Evolutionary conservation across 1,284 basidiomycete genomes (phyloP).

Genomic region (Amylostereum areolatum): DNA sequence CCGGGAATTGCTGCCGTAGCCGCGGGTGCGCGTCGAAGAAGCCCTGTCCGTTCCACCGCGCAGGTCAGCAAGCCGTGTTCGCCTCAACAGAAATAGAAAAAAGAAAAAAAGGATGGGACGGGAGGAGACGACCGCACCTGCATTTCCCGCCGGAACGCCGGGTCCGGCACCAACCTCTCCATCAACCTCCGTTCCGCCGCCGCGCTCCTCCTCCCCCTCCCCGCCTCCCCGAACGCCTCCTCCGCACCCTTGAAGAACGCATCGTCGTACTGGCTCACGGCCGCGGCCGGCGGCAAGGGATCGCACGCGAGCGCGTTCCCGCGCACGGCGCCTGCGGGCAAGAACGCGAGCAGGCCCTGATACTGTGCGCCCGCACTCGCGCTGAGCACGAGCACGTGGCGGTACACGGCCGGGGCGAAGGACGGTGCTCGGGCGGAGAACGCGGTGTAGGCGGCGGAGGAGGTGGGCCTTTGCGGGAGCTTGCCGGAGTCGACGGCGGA

Average conservation of each 20-base stretch:
- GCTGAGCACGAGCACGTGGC: slow-evolving; percentile 65
- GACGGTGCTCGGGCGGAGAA: slow-evolving; percentile 41
- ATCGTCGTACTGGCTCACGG: slow-evolving; percentile 57
- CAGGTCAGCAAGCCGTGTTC: no score
- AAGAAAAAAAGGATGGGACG: slow-evolving; percentile 2
- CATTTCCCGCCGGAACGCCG: slow-evolving; percentile 47
- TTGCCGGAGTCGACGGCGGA: slow-evolving; percentile 30
- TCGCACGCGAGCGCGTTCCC: slow-evolving; percentile 68
- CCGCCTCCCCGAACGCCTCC: slow-evolving; percentile 35
- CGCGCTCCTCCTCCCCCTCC: slow-evolving; percentile 33
- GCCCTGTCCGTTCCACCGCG: slow-evolving; percentile 23
- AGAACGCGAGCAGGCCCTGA: slow-evolving; percentile 60
- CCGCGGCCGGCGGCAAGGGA: slow-evolving; percentile 66
- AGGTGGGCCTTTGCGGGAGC: slow-evolving; percentile 26
- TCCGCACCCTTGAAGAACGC: slow-evolving; percentile 66
- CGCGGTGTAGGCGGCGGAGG: slow-evolving; percentile 27
- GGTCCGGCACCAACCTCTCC: slow-evolving; percentile 52
- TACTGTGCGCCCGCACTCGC: slow-evolving; percentile 41
- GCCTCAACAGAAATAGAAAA: no score
- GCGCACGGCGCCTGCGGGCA: slow-evolving; percentile 50
- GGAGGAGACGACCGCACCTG: slow-evolving; percentile 30
- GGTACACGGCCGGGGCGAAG: slow-evolving; percentile 53
- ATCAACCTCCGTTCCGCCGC: slow-evolving; percentile 43
- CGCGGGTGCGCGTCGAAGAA: slow-evolving; percentile 48
- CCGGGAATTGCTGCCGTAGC: slow-evolving; percentile 52